A percentile compares a stretch with the other conserved stretches of the same genome.
Conservation (phyloP, 495 filamentous ascomycete species). For the Neurospora sp. region DNA sequence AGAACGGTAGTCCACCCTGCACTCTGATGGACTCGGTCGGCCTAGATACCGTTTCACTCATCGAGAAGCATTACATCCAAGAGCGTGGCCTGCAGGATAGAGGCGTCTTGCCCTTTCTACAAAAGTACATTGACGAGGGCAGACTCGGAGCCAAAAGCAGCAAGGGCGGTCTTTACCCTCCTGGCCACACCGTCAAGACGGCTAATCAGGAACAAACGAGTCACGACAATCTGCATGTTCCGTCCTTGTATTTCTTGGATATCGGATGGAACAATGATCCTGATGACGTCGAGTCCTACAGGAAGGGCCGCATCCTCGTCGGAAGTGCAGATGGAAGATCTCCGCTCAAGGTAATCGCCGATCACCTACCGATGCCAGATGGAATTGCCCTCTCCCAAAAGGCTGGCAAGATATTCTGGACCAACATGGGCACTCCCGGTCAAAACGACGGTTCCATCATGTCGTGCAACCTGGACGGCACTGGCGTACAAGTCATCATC, state of each 20-base stretch:
- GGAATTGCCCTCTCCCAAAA: slow-evolving; percentile 28
- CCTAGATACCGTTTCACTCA: slow-evolving; percentile 40
- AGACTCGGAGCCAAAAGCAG: slow-evolving; percentile 23
- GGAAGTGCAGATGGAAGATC: slow-evolving; percentile 16
- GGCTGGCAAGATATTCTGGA: slow-evolving; percentile 35
- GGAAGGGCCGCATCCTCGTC: slow-evolving; percentile 16
- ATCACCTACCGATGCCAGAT: slow-evolving; percentile 27
- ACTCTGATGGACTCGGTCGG: slow-evolving; percentile 28
- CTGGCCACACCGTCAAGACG: slow-evolving; percentile 12
- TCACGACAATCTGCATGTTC: slow-evolving; percentile 13
- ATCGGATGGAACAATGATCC: slow-evolving; percentile 12
- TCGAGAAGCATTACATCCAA: slow-evolving; percentile 31
- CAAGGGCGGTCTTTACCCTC: slow-evolving; percentile 21
- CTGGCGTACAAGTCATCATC: slow-evolving; percentile 21
- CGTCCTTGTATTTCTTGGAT: slow-evolving; percentile 17
- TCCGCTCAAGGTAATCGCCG: slow-evolving; percentile 10
- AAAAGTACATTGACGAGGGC: slow-evolving; percentile 31
- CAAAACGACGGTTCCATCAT: slow-evolving; percentile 35
- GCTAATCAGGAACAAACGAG: slow-evolving; percentile 3
- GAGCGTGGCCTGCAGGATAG: slow-evolving; percentile 31
- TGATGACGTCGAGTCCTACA: slow-evolving; percentile 1
- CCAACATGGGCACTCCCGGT: slow-evolving; percentile 34
- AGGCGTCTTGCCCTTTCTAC: slow-evolving; percentile 27
- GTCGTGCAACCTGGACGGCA: slow-evolving; percentile 37
- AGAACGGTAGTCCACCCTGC: slow-evolving; percentile 12